Evolutionary conservation across 129 eudicot genomes (phyloP), one percentile per base, ranked within the genome.

Genomic region (Saussurea involucrata): DNA sequence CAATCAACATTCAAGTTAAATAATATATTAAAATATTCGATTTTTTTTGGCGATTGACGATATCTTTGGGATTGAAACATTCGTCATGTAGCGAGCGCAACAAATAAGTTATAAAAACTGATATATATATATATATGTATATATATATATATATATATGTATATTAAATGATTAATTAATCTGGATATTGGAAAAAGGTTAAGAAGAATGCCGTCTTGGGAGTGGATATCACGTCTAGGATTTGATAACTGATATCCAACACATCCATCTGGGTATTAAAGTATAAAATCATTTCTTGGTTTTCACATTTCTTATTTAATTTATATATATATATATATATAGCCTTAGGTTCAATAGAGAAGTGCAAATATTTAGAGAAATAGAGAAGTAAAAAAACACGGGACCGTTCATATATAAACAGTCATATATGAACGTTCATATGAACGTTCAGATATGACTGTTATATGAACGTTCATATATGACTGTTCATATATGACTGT

Each of bases 211-310:
- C 78, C 73, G 78, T 66, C 63, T 46, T 70, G 34, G 42, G 83
- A 63, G 83, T 73, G 74, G 74, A 27, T 66, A 80, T 24, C 83
- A 73, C 79, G 83, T 80, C 63, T 49, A 33, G 78, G 74, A 80
- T 80, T 49, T 73, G 9, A 44, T 17, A 79, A 63, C 73, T 73
- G 9, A 44, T 17, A 79, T 72, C 73, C 78, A 72, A 72, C 63
- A 73, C 73, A 79, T 79, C 24, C 74, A 64, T 66, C 37, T 49
- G 33, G 61, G 11, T 49, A 49, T 46, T 72, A 1, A 42, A 63
- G 61, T 27, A 3, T 60, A 8, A 63, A 6, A 27, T 49, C 0
- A 24, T 5, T 21, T 34, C 65, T 37, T 57, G 44, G 58, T 69
- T 69, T 69, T 17, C 63, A 67, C 22, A 53, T 53, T 17, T 53